Conservation (phyloP, 1,284 basidiomycete species). For the Mycena sp. region DNA sequence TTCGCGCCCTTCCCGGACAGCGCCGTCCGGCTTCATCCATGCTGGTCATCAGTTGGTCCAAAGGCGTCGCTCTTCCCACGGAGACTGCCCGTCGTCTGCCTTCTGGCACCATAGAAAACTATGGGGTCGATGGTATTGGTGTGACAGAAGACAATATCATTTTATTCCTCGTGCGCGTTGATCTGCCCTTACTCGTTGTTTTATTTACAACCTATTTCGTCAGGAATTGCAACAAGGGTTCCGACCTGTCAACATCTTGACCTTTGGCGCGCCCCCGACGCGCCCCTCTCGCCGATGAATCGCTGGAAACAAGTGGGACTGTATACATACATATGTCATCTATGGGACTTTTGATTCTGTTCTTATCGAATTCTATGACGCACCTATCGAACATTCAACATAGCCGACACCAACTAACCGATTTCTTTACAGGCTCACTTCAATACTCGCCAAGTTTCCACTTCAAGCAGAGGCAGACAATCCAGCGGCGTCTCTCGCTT, state of each 20-base stretch:
- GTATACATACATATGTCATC: background rate
- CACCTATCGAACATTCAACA: no score
- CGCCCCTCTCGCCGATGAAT: slow-evolving; percentile 16
- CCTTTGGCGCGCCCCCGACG: slow-evolving; percentile 49
- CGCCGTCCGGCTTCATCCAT: slow-evolving; percentile 37
- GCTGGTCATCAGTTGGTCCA: slow-evolving; percentile 52
- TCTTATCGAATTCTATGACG: no score
- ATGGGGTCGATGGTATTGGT: slow-evolving; percentile 49
- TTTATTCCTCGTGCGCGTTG: slow-evolving; percentile 49
- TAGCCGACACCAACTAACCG: no score
- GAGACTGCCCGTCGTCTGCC: slow-evolving; percentile 53
- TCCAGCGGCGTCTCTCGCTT: slow-evolving; percentile 70
- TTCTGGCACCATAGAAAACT: slow-evolving; percentile 47
- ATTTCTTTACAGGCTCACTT: no score
- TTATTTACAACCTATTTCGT: slow-evolving; percentile 14
- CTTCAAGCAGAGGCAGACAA: slow-evolving; percentile 70
- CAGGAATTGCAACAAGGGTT: slow-evolving; percentile 51
- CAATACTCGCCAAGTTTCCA: slow-evolving; percentile 53
- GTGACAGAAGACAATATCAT: slow-evolving; percentile 61
- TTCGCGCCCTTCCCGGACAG: slow-evolving; percentile 52
- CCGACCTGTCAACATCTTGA: slow-evolving; percentile 53
- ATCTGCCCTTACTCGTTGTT: background rate
- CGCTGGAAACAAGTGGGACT: background rate
- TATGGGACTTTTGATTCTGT: no score
- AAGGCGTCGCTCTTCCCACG: slow-evolving; percentile 47